Base-by-base conservation (phyloP, 192 early-diverging fungal genomes). In the Backusella psychrophila region DNA sequence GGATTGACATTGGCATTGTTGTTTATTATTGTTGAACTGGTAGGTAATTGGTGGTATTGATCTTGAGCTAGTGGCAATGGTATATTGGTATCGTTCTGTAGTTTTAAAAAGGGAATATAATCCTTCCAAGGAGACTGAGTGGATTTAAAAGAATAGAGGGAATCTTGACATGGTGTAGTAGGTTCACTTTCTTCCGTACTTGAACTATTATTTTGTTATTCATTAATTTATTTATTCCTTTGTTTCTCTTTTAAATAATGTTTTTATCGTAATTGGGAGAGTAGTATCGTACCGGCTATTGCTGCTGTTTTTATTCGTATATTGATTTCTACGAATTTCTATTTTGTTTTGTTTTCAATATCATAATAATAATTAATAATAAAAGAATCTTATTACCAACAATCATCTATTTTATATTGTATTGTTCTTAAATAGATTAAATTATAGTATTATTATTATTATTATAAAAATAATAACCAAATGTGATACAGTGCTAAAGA, bases 161-260 rank as follows among this genome's bases (percentile, higher is more conserved):
- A 63, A 29, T 63, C 56, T 63, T 63, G 56, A 29, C 21, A 63
- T 8, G 56, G 56, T 31, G 56, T 63, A 5, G 26, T 29, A 26
- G 56, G 56, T 29, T 63, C 56, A 4, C 23, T 63, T 63, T 63
- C 56, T 63, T 63, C 56, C 56, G 56, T 63, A 63, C 56, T 63
- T 63, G 56, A 63, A 29, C 56, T 63, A 63, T 63, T 29, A 29
- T 63, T 63, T 63, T 29, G 26, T 63, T 63, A 63, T 63, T 29
- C 3, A 12, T 63, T 63, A 26, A 14, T 63, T 29, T 21, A 63
- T 63, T 63, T 29, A 63, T 63, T 63, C 1, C 38, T 39, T 39
- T 39, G 38, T 3, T 39, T 39, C 7, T 39, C 11, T 39, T 11
- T 39, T 39, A 39, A 39, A 39, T 39, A 39, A 39, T 39, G 21